Conservation (phyloP, 2,329 filamentous ascomycete species). For the Clarireedia homoeocarpa region DNA sequence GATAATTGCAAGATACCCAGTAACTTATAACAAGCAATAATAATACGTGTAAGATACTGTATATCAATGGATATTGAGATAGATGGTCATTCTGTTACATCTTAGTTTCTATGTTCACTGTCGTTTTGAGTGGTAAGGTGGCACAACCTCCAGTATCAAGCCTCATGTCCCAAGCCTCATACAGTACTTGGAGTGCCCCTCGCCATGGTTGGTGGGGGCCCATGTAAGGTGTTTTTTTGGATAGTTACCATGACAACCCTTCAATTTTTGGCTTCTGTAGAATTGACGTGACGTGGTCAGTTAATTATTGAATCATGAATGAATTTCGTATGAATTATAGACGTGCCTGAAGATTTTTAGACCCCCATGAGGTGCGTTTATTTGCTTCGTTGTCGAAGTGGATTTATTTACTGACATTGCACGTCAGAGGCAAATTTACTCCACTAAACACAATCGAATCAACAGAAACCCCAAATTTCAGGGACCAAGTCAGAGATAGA, state of each 20-base stretch:
- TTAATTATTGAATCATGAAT: background rate
- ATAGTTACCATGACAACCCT: slow-evolving; percentile 6
- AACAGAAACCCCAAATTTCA: slow-evolving; percentile 9
- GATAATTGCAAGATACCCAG: background rate
- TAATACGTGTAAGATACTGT: background rate
- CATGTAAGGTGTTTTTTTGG: slow-evolving; percentile 6
- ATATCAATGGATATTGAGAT: background rate
- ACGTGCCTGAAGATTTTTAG: background rate
- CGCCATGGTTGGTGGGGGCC: background rate
- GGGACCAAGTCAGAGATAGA: background rate
- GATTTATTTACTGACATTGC: slow-evolving; percentile 1
- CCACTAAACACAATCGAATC: slow-evolving; percentile 11
- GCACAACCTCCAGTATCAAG: too few species aligned
- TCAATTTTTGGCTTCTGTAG: background rate
- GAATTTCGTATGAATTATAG: background rate
- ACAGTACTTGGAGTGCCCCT: background rate
- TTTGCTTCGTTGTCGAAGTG: background rate
- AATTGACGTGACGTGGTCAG: background rate
- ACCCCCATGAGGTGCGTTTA: slow-evolving; percentile 5
- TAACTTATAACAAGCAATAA: background rate
- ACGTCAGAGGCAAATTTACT: slow-evolving; percentile 6
- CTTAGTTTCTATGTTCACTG: too few species aligned
- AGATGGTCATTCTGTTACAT: too few species aligned
- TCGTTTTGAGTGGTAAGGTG: too few species aligned
- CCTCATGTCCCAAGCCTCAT: too few species aligned